phyloP scores from a whole-genome alignment of 2,329 filamentous ascomycete species.

The Trichoderma sp. region DNA sequence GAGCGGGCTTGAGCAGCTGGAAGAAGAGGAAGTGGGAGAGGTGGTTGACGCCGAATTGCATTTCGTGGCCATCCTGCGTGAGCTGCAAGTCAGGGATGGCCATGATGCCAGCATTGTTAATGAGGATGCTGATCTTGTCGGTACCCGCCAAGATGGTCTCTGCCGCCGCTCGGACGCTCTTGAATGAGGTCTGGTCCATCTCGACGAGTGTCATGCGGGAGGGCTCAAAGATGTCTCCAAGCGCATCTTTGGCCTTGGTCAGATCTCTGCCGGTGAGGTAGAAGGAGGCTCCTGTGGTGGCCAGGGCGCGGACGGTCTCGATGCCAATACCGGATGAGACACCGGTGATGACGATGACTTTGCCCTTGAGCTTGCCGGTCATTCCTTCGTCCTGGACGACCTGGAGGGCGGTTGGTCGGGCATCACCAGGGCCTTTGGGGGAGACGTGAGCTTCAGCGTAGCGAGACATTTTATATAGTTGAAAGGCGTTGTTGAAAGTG shows the following conservation, averaged over 20 bases:
- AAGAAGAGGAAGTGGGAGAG: slow-evolving; percentile 35
- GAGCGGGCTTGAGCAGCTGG: slow-evolving; percentile 30
- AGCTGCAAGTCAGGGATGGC: slow-evolving; percentile 30
- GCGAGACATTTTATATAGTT: slow-evolving; percentile 1
- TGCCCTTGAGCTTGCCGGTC: slow-evolving; percentile 34
- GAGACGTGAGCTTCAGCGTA: slow-evolving; percentile 29
- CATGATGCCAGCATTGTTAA: slow-evolving; percentile 49
- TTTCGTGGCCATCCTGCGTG: slow-evolving; percentile 31
- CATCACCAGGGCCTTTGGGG: slow-evolving; percentile 35
- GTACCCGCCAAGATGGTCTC: slow-evolving; percentile 35
- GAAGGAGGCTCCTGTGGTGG: slow-evolving; percentile 41
- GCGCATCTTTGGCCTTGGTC: slow-evolving; percentile 36
- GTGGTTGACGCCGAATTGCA: slow-evolving; percentile 35
- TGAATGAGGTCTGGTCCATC: slow-evolving; percentile 28
- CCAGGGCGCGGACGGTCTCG: slow-evolving; percentile 43
- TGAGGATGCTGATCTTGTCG: slow-evolving; percentile 43
- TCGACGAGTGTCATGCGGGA: slow-evolving; percentile 20
- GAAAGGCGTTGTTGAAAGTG: not conserved
- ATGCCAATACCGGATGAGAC: slow-evolving; percentile 42
- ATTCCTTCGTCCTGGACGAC: slow-evolving; percentile 38
- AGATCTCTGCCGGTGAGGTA: slow-evolving; percentile 41
- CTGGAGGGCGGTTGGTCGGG: slow-evolving; percentile 38
- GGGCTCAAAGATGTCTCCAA: slow-evolving; percentile 28
- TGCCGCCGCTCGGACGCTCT: slow-evolving; percentile 34
- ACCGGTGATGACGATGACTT: slow-evolving; percentile 43